Evolutionary conservation across 768 basidiomycete genomes (phyloP).

Genomic region (Hydnomerulius pinastri): DNA sequence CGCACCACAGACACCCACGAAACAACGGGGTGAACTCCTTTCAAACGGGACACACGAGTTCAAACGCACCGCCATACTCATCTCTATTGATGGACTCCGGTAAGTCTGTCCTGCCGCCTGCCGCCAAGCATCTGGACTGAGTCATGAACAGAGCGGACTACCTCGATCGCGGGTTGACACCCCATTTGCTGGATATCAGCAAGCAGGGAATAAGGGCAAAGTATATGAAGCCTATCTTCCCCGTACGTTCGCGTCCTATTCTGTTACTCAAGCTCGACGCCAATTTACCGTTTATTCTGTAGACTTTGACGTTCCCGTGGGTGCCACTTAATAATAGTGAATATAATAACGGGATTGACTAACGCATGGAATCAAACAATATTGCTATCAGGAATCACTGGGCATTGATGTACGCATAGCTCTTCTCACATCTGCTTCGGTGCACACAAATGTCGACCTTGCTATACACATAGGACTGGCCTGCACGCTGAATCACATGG

Average conservation of each 20-base stretch:
- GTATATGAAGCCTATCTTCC: constrained; percentile 85
- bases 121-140: too few relatives aligned
- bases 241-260: constrained; percentile 47
- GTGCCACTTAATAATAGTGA: constrained; percentile 37
- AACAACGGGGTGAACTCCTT: constrained; percentile 36
- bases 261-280: constrained; percentile 7
- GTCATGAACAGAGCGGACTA: constrained; percentile 75
- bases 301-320: constrained; percentile 92
- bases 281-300: too few relatives aligned
- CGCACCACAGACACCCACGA: constrained; percentile 2
- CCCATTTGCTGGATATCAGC: constrained; percentile 78
- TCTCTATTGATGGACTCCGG: constrained; percentile 88
- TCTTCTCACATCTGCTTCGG: too few relatives aligned
- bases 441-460: neutral
- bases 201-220: constrained; percentile 86
- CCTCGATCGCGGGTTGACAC: constrained; percentile 81
- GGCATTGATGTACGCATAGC: constrained; percentile 65
- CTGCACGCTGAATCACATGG: constrained; percentile 89
- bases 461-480: constrained; percentile 70
- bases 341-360: too few relatives aligned
- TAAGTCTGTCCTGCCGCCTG: constrained; percentile 33
- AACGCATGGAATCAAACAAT: too few relatives aligned
- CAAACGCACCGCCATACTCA: constrained; percentile 76
- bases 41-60: constrained; percentile 86
- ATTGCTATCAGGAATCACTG: constrained; percentile 97